Percentiles rank a stretch among this genome's conserved stretches.
phyloP scores from a whole-genome alignment of 2,329 filamentous ascomycete species.

The Calonectria honghensis region DNA sequence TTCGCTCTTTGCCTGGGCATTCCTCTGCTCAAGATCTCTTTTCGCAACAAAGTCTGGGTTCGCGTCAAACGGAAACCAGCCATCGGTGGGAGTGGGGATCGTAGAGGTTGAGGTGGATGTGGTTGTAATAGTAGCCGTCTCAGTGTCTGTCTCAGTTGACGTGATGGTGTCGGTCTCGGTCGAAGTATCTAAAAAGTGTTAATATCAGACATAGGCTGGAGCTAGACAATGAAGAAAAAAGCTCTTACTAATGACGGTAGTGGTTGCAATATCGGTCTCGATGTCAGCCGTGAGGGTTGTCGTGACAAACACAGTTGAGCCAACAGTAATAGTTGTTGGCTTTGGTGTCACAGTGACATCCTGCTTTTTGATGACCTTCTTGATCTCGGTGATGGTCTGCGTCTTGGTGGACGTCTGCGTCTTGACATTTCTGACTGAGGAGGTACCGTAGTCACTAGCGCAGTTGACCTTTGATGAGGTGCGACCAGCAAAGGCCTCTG shows the following conservation, averaged over 20 bases:
- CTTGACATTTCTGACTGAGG: conserved; percentile 2
- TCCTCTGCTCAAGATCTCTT: conserved; percentile 10
- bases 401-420: conserved; percentile 13
- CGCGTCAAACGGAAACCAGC: conserved; percentile 1
- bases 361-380: conserved; percentile 13
- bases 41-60: conserved; percentile 16
- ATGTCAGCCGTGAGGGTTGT: not conserved
- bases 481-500: not conserved
- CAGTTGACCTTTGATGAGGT: conserved; percentile 14
- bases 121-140: not conserved
- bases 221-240: not conserved
- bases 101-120: conserved; percentile 13
- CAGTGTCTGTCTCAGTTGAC: not conserved
- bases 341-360: conserved; percentile 2
- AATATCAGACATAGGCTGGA: not conserved
- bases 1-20: not conserved
- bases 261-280: conserved; percentile 5
- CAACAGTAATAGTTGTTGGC: conserved; percentile 7
- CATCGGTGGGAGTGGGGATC: not conserved
- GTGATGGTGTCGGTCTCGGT: conserved; percentile 16
- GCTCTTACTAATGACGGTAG: not conserved
- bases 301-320: conserved; percentile 10
- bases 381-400: not conserved
- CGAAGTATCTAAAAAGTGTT: not conserved
- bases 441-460: conserved; percentile 1